A percentile compares a stretch with the other conserved stretches of the same genome.
phyloP scores from a whole-genome alignment of 2,329 filamentous ascomycete species.

The Aspergillus sp. region DNA sequence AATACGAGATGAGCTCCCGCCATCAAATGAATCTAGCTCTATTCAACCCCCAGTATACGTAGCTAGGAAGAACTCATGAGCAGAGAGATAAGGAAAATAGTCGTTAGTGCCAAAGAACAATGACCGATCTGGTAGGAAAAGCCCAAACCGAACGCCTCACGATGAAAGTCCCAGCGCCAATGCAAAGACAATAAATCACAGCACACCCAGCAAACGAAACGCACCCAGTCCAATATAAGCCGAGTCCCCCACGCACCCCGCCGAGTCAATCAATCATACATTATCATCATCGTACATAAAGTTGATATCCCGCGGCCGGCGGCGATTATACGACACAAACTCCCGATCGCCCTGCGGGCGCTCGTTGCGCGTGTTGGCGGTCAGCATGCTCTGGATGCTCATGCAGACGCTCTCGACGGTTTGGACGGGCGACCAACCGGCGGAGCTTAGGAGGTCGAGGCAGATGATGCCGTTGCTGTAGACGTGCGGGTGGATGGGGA shows the following conservation, averaged over 20 bases:
- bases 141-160: background rate
- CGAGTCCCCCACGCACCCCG: too few relatives aligned
- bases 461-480: slow-evolving; percentile 99
- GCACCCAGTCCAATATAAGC: background rate
- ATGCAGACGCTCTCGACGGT: slow-evolving; percentile 96
- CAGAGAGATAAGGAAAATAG: too few relatives aligned
- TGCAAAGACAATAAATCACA: background rate
- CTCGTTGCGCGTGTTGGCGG: slow-evolving; percentile 85
- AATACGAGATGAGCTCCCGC: too few relatives aligned
- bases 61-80: too few relatives aligned
- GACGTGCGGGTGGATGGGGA: slow-evolving; percentile 94
- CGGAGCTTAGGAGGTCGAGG: slow-evolving; percentile 75
- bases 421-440: slow-evolving; percentile 94
- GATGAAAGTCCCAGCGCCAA: slow-evolving; percentile 1
- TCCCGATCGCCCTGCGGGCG: slow-evolving; percentile 81
- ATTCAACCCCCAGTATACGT: too few relatives aligned
- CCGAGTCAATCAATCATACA: slow-evolving; percentile 39
- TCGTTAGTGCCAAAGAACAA: too few relatives aligned
- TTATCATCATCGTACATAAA: slow-evolving; percentile 91
- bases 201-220: background rate
- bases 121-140: too few relatives aligned
- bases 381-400: slow-evolving; percentile 96
- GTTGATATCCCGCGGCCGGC: slow-evolving; percentile 76
- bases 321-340: slow-evolving; percentile 72
- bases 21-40: too few relatives aligned